Evolutionary conservation across 805 yeast species (phyloP).

Genomic region (Zygotorulaspora danielsina): DNA sequence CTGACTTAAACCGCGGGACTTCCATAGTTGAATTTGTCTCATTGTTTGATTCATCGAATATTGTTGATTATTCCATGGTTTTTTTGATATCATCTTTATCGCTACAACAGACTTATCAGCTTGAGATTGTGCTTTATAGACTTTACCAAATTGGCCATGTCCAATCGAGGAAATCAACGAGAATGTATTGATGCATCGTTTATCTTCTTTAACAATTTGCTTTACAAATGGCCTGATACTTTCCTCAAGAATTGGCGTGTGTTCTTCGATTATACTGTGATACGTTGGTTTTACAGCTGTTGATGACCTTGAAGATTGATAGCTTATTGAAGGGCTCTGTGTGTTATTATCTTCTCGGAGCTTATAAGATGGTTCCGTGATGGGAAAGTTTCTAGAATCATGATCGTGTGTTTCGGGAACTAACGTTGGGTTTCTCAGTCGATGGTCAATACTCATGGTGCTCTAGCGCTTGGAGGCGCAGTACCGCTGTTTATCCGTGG

Average conservation of each 20-base stretch:
- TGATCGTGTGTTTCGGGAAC: slow-evolving; percentile 1
- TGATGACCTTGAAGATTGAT: slow-evolving; percentile 1
- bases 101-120: slow-evolving; percentile 21
- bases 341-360: neutral
- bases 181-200: slow-evolving; percentile 18
- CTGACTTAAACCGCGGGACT: slow-evolving; percentile 14
- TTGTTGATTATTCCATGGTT: slow-evolving; percentile 24
- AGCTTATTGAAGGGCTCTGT: neutral
- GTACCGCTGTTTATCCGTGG: too few relatives aligned
- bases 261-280: slow-evolving; percentile 18
- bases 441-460: neutral
- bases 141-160: slow-evolving; percentile 34
- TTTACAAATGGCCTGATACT: slow-evolving; percentile 14
- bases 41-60: slow-evolving; percentile 32
- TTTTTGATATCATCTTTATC: slow-evolving; percentile 30
- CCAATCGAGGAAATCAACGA: slow-evolving; percentile 24
- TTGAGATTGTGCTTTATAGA: slow-evolving; percentile 23
- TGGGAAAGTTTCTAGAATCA: neutral
- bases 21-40: slow-evolving; percentile 28
- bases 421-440: slow-evolving; percentile 7
- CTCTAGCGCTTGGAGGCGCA: too few relatives aligned
- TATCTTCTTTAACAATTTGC: slow-evolving; percentile 5
- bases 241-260: slow-evolving; percentile 9
- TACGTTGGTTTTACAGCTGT: slow-evolving; percentile 13
- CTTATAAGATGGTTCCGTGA: neutral